These are phyloP conservation scores for Chrysosphaeria jannelii DNA, from an alignment of 2,329 filamentous ascomycete species.

Conservation along the genomic window DNA sequence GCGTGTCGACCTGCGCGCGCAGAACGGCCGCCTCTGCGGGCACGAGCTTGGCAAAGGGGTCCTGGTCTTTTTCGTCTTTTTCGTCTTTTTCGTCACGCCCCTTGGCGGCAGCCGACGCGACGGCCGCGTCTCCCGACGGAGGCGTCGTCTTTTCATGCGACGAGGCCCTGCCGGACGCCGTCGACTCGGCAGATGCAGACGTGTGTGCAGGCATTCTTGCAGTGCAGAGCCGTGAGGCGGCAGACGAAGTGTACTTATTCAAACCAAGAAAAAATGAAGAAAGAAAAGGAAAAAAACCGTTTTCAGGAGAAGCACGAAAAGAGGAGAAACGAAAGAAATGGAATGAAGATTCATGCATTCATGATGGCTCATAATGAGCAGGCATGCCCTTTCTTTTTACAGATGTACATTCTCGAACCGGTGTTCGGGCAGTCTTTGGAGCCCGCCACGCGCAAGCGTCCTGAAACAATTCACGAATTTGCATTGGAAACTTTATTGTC, in stretches of 20 bases:
- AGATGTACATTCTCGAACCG: no score
- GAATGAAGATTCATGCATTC: no score
- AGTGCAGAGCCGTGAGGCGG: not conserved
- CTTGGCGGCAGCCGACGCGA: conserved; percentile 5
- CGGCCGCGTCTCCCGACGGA: conserved; percentile 15
- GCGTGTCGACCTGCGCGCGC: conserved; percentile 34
- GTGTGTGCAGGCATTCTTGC: conserved; percentile 4
- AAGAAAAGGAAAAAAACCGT: not conserved
- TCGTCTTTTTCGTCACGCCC: no score
- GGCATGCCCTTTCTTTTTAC: no score
- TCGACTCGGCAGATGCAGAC: conserved; percentile 9
- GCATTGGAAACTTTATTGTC: no score
- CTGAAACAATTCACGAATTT: no score
- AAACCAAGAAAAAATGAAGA: not conserved
- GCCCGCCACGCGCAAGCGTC: no score
- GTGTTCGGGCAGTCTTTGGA: no score
- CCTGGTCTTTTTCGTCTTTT: conserved; percentile 8
- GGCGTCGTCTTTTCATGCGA: conserved; percentile 6
- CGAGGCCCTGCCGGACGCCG: conserved; percentile 4
- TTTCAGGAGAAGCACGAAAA: not conserved
- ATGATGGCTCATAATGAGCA: no score
- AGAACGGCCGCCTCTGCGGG: conserved; percentile 34
- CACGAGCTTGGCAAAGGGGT: conserved; percentile 29
- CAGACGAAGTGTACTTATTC: conserved; percentile 1
- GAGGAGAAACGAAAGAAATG: not conserved